These are phyloP conservation scores for Debaryomyces castellii DNA, from an alignment of 805 yeast genomes.

Conservation along the genomic window DNA sequence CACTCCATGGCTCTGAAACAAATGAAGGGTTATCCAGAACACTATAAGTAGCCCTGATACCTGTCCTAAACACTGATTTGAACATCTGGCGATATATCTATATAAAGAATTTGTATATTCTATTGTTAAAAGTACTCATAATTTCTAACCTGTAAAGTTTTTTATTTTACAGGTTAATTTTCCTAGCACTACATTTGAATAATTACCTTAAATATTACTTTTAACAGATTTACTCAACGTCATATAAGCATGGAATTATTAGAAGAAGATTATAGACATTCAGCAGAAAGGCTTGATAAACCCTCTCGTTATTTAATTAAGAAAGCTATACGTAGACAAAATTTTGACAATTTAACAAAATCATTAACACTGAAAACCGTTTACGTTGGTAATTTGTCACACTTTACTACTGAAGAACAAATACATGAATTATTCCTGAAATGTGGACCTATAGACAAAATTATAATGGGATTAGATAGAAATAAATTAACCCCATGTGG, in stretches of 20 bases:
- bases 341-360: constrained; percentile 60
- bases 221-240: background rate
- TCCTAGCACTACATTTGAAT: background rate
- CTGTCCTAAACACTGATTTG: constrained; percentile 52
- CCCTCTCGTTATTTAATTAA: constrained; percentile 69
- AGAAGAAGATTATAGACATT: constrained; percentile 53
- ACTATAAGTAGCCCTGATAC: constrained; percentile 65
- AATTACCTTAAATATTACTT: too few relatives aligned
- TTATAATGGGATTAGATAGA: constrained; percentile 93
- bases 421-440: constrained; percentile 82
- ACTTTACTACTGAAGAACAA: constrained; percentile 93
- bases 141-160: background rate
- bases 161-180: background rate
- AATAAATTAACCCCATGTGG: constrained; percentile 94
- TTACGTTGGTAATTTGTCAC: constrained; percentile 88
- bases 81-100: constrained; percentile 36
- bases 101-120: background rate
- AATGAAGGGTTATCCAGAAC: constrained; percentile 72
- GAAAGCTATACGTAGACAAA: constrained; percentile 56
- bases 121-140: background rate
- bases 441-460: constrained; percentile 74
- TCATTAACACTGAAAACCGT: constrained; percentile 72
- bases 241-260: constrained; percentile 32
- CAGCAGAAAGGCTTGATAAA: constrained; percentile 66
- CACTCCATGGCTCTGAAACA: constrained; percentile 77